Percentiles rank a stretch among this genome's conserved stretches.
phyloP scores from a whole-genome alignment of 2,329 filamentous ascomycete genomes.

The Microcyclosporella mali region DNA sequence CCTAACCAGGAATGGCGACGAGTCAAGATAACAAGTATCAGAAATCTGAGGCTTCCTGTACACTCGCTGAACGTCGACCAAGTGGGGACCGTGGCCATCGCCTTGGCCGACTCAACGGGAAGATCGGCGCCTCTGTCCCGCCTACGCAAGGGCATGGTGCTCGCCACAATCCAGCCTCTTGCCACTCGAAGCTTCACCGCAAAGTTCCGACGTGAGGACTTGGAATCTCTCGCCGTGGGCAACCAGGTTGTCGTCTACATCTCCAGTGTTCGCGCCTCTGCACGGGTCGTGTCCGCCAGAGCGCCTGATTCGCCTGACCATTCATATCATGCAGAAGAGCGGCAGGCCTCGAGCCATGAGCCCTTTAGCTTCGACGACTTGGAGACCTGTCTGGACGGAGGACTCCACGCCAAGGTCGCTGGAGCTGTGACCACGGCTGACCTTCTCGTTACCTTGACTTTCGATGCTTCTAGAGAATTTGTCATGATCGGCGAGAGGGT shows the following conservation, averaged over 20 bases:
- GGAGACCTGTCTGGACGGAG: constrained; percentile 6
- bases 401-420: constrained; percentile 16
- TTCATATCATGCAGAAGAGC: background rate
- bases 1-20: constrained; percentile 64
- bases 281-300: constrained; percentile 56
- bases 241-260: constrained; percentile 76
- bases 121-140: constrained; percentile 31
- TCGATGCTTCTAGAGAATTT: constrained; percentile 66
- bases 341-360: constrained; percentile 32
- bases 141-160: constrained; percentile 73
- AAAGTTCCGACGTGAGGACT: constrained; percentile 59
- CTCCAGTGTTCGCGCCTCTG: constrained; percentile 77
- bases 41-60: constrained; percentile 80
- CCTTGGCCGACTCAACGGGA: constrained; percentile 41
- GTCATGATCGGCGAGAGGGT: constrained; percentile 65
- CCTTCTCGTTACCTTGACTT: constrained; percentile 58
- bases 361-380: constrained; percentile 24
- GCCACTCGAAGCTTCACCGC: constrained; percentile 50
- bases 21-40: constrained; percentile 76
- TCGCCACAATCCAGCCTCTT: constrained; percentile 57
- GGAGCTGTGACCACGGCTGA: constrained; percentile 21
- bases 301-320: constrained; percentile 24
- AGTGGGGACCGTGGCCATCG: constrained; percentile 80
- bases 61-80: constrained; percentile 69
- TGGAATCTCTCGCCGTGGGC: constrained; percentile 58